These are phyloP conservation scores for Insectozyma bohioensis DNA, from an alignment of 1,139 yeast genomes.

Conservation along the genomic window DNA sequence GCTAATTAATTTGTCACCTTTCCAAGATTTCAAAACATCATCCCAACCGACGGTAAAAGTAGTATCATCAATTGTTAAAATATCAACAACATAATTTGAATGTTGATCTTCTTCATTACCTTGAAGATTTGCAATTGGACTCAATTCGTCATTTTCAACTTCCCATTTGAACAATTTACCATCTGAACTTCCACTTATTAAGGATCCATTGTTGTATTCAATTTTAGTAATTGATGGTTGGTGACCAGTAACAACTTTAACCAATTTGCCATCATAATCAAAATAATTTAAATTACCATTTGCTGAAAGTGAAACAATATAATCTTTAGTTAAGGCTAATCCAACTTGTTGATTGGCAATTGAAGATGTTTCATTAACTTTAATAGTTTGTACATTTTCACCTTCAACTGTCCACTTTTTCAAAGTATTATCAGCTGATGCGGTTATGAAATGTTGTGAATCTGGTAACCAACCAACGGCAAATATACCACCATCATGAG, in stretches of 20 bases:
- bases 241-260: slow-evolving; percentile 64
- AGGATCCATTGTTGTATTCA: slow-evolving; percentile 20
- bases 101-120: slow-evolving; percentile 34
- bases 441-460: slow-evolving; percentile 66
- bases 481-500: slow-evolving; percentile 80
- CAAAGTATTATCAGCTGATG: slow-evolving; percentile 79
- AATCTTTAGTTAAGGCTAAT: slow-evolving; percentile 61
- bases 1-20: slow-evolving; percentile 24
- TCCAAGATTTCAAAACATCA: slow-evolving; percentile 61
- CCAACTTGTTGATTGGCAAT: slow-evolving; percentile 79
- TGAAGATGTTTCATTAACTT: slow-evolving; percentile 24
- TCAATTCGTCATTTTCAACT: slow-evolving; percentile 26
- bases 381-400: slow-evolving; percentile 37
- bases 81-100: slow-evolving; percentile 56
- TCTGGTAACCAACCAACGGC: slow-evolving; percentile 70
- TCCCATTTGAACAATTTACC: slow-evolving; percentile 72
- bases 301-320: slow-evolving; percentile 64
- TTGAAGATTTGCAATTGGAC: slow-evolving; percentile 17
- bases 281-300: slow-evolving; percentile 73
- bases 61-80: slow-evolving; percentile 23
- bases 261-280: slow-evolving; percentile 37
- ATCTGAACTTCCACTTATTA: slow-evolving; percentile 80
- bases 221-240: slow-evolving; percentile 71
- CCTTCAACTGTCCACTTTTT: slow-evolving; percentile 56
- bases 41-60: slow-evolving; percentile 83